Percentiles rank a stretch among this genome's conserved stretches.
phyloP scores from a whole-genome alignment of 352 stramenopile species.

The Pythium apleroticum region DNA sequence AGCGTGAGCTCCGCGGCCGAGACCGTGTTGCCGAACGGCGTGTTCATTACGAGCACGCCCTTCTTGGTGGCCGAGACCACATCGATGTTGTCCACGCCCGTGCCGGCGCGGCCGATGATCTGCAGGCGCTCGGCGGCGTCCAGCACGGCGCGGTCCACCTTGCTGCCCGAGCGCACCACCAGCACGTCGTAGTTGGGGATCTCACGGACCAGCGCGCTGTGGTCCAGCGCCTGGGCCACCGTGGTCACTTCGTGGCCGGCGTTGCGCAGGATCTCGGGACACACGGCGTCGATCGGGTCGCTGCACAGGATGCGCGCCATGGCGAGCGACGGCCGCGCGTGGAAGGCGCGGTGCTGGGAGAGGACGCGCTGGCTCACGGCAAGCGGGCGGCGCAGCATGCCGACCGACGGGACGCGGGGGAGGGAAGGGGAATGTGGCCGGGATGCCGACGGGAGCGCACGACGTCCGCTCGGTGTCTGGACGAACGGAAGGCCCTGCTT shows the following conservation, averaged over 20 bases:
- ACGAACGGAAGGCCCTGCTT: not conserved
- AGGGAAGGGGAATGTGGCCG: not conserved
- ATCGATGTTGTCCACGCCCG: slow-evolving; percentile 95
- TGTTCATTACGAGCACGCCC: slow-evolving; percentile 96
- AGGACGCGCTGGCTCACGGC: slow-evolving; percentile 41
- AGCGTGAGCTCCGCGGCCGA: slow-evolving; percentile 95
- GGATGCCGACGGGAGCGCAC: not conserved
- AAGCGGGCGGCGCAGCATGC: slow-evolving; percentile 56
- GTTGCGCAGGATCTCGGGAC: slow-evolving; percentile 75
- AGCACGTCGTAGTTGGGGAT: slow-evolving; percentile 88
- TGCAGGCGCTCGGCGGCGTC: slow-evolving; percentile 59
- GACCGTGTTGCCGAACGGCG: slow-evolving; percentile 94
- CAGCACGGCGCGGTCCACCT: slow-evolving; percentile 73
- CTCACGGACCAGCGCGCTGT: slow-evolving; percentile 62
- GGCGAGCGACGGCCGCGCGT: slow-evolving; percentile 39
- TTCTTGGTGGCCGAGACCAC: slow-evolving; percentile 87
- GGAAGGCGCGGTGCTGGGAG: slow-evolving; percentile 28
- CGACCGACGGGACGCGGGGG: not conserved
- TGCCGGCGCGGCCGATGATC: slow-evolving; percentile 89
- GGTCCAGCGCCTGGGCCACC: slow-evolving; percentile 39
- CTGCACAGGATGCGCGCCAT: slow-evolving; percentile 88
- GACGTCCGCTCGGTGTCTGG: not conserved
- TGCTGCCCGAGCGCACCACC: slow-evolving; percentile 82
- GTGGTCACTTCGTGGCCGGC: slow-evolving; percentile 84
- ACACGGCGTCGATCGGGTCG: slow-evolving; percentile 84